Base-by-base conservation (phyloP, 768 basidiomycete genomes). In the Xanthoconium purpureum region DNA sequence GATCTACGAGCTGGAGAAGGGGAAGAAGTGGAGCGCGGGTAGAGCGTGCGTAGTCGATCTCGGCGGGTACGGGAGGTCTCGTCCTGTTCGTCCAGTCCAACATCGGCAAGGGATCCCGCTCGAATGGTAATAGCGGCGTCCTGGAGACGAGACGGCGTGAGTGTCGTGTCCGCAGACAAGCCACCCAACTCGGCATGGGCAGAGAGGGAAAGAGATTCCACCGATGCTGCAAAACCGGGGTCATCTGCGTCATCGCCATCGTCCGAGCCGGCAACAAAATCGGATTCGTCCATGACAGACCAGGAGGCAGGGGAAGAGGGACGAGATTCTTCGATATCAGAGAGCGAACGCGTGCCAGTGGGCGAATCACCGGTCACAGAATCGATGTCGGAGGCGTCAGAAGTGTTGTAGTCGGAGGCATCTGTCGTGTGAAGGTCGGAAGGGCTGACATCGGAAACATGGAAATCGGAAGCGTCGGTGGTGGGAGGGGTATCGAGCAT, bases 401-500 rank as follows among this genome's bases (percentile, higher is more conserved):
- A n/a, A n/a, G n/a, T n/a, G n/a, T n/a, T n/a, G n/a, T n/a, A n/a
- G 54, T 74, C 74, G 1, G 68, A 69, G 7, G 43, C 40, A 28
- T 60, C 66, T 5, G 59, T 54, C 3, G 47, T 14, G 47, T 57
- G 55, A 50, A 68, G 63, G 47, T 79, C 76, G 24, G 78, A 73
- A 48, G 80, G 78, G 37, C 63, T 54, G 11, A 57, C 66, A 48
- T 82, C 80, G 6, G 80, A 80, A 50, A 81, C 78, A 44, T 77
- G 69, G 44, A 81, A 79, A 48, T 81, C 82, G 20, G 83, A 83
- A 36, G 83, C 65, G 63, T 91, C 91, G 1, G 88, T 91, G 10
- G 77, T 71, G 5, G 90, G 88, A 8, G 91, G 90, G 2, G 90
- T 91, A 57, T 86, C 84, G 39, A 91, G 70, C 7, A 76, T 75